Percentiles rank a stretch among this genome's conserved stretches.
phyloP scores from a whole-genome alignment of 2,329 filamentous ascomycete genomes.

The Epichloe sylvatica region DNA sequence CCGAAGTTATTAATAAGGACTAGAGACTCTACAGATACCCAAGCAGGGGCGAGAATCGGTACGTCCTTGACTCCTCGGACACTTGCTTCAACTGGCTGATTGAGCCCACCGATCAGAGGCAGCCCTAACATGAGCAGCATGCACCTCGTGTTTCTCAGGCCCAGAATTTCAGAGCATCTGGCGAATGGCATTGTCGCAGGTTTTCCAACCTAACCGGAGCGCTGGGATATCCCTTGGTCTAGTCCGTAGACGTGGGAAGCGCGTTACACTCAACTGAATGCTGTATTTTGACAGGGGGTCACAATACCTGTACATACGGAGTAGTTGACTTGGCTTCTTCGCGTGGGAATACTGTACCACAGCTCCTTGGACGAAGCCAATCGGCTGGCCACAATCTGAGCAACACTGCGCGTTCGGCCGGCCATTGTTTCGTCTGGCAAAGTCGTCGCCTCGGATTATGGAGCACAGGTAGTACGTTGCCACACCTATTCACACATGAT shows the following conservation, averaged over 20 bases:
- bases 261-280: not conserved
- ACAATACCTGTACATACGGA: not conserved
- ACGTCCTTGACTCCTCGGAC: not conserved
- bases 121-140: not conserved
- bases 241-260: not conserved
- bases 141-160: not conserved
- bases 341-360: not conserved
- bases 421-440: not conserved
- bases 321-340: not conserved
- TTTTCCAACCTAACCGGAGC: not conserved
- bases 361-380: not conserved
- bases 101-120: not conserved
- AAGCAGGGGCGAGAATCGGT: too few species aligned
- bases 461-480: too few species aligned
- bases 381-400: not conserved
- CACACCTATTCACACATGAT: too few species aligned
- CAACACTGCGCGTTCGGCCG: not conserved
- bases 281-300: not conserved
- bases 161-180: not conserved
- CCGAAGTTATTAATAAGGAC: too few species aligned
- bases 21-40: too few species aligned
- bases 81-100: too few species aligned
- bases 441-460: not conserved
- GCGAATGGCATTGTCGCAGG: not conserved
- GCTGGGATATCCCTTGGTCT: conserved; percentile 1